Percentiles rank a stretch among this genome's conserved stretches.
These are phyloP conservation scores for Globisporangium ultimum DNA, from an alignment of 352 stramenopile species.

Conservation along the genomic window DNA sequence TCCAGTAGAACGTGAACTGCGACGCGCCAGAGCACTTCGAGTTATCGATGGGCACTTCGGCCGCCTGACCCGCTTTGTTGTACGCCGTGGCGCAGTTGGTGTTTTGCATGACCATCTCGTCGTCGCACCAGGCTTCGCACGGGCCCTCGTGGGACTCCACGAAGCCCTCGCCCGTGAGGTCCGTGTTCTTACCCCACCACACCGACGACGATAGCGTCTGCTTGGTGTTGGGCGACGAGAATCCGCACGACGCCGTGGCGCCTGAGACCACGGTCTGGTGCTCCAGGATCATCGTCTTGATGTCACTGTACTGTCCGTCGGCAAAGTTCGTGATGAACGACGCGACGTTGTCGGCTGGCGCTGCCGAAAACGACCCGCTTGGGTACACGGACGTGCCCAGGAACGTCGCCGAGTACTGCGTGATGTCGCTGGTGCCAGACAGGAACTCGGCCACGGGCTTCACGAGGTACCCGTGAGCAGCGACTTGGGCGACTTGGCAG, in stretches of 20 bases:
- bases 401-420: slow-evolving; percentile 30
- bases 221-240: slow-evolving; percentile 18
- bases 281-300: slow-evolving; percentile 23
- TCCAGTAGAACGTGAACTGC: slow-evolving; percentile 38
- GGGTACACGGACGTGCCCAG: slow-evolving; percentile 21
- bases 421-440: slow-evolving; percentile 22
- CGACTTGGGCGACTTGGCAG: slow-evolving; percentile 3
- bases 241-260: slow-evolving; percentile 21
- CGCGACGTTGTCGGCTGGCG: slow-evolving; percentile 22
- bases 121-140: slow-evolving; percentile 34
- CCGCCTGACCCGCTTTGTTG: slow-evolving; percentile 17
- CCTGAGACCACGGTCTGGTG: slow-evolving; percentile 20
- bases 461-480: slow-evolving; percentile 19
- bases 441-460: slow-evolving; percentile 15
- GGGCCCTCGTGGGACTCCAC: slow-evolving; percentile 26
- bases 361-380: slow-evolving; percentile 19
- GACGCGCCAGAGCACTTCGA: slow-evolving; percentile 22
- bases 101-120: slow-evolving; percentile 19
- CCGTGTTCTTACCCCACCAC: slow-evolving; percentile 26
- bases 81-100: slow-evolving; percentile 21
- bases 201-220: slow-evolving; percentile 20
- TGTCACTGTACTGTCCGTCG: slow-evolving; percentile 15
- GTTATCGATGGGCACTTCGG: slow-evolving; percentile 22
- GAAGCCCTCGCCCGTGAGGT: slow-evolving; percentile 26
- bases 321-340: slow-evolving; percentile 27